phyloP scores from a whole-genome alignment of 1,139 yeast species.

The Pichia sp. region DNA sequence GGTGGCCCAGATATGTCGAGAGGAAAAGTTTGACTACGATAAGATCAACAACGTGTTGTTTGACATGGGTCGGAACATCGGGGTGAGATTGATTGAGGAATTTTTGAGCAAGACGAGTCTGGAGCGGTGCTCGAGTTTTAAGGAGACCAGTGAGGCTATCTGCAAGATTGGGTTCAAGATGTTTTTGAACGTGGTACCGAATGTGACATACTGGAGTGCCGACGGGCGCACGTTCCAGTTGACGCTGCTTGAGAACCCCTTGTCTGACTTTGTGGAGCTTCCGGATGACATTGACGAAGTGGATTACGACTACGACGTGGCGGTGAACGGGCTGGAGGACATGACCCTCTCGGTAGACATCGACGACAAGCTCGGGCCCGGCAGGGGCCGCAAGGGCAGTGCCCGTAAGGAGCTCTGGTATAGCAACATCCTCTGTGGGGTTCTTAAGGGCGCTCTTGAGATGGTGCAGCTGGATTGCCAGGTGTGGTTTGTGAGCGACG shows the following conservation, averaged over 20 bases:
- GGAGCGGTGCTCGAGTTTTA: conserved; percentile 73
- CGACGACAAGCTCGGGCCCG: conserved; percentile 1
- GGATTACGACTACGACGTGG: conserved; percentile 4
- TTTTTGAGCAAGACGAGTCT: conserved; percentile 82
- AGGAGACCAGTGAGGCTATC: conserved; percentile 84
- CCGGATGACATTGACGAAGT: conserved; percentile 46
- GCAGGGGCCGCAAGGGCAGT: conserved; percentile 34
- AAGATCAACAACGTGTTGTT: conserved; percentile 82
- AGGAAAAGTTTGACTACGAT: conserved; percentile 66
- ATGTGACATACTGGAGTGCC: conserved; percentile 61
- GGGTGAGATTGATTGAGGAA: conserved; percentile 86
- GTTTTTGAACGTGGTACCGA: conserved; percentile 78
- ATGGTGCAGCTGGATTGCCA: conserved; percentile 96
- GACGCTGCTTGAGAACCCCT: conserved; percentile 77
- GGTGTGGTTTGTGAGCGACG: conserved; percentile 73
- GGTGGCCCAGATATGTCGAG: conserved; percentile 89
- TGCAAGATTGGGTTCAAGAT: conserved; percentile 86
- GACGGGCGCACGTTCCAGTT: conserved; percentile 75
- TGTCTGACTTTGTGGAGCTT: conserved; percentile 91
- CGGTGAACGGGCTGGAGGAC: conserved; percentile 1
- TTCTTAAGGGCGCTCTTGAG: conserved; percentile 83
- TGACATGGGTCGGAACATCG: conserved; percentile 94
- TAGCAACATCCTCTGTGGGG: conserved; percentile 86
- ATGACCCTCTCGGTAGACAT: background rate
- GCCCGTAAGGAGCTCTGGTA: conserved; percentile 83